Conservation (phyloP, 306 rosid genomes). For the Fagus sylvatica region DNA sequence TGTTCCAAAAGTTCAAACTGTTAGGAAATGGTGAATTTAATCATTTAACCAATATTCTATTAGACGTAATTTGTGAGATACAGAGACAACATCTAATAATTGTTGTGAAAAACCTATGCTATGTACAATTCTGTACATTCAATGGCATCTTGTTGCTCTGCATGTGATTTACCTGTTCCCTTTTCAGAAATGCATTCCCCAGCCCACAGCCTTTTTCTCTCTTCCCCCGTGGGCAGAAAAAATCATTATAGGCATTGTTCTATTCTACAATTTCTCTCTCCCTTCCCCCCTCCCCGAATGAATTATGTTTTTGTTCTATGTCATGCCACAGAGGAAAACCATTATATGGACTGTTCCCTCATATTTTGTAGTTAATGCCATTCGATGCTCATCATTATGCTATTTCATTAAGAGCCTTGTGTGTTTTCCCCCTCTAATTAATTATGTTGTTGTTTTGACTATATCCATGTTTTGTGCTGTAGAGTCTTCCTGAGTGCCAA, state of each 20-base stretch:
- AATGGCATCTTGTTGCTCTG: not conserved
- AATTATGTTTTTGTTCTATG: not conserved
- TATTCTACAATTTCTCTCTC: not conserved
- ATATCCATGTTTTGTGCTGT: constrained; percentile 33
- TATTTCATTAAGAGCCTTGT: not conserved
- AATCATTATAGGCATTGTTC: not conserved
- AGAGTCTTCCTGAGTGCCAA: constrained; percentile 54
- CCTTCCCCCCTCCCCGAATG: not conserved
- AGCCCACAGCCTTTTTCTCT: not conserved
- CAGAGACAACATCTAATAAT: not conserved
- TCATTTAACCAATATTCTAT: too few species aligned
- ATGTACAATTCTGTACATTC: not conserved
- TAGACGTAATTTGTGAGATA: not conserved
- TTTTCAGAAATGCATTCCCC: not conserved
- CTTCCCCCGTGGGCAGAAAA: not conserved
- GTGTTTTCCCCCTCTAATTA: constrained; percentile 7
- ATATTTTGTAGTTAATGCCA: not conserved
- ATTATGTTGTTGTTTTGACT: constrained; percentile 14
- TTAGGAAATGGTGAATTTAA: too few species aligned
- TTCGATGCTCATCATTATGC: not conserved
- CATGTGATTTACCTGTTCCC: constrained; percentile 1
- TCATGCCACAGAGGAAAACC: not conserved
- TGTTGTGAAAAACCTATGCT: not conserved
- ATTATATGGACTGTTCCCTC: not conserved
- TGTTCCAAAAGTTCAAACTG: too few species aligned